Conservation (phyloP, 768 basidiomycete species). For the Arthromyces matolae region DNA sequence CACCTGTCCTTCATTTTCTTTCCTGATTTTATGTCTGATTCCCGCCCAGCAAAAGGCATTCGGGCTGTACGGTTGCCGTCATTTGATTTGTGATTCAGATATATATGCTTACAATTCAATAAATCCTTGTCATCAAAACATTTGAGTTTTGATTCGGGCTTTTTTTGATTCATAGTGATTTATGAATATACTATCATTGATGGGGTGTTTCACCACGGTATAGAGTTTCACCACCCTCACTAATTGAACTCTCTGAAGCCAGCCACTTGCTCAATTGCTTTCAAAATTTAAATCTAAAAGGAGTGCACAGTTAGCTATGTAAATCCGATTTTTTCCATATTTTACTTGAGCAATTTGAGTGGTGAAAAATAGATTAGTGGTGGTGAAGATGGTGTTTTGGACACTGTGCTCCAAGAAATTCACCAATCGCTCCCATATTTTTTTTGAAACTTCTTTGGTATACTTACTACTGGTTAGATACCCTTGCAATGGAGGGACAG, state of each 20-base stretch:
- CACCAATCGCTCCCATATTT: neutral
- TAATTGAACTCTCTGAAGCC: neutral
- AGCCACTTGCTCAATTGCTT: neutral
- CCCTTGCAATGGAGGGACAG: neutral
- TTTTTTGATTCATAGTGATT: too few relatives aligned
- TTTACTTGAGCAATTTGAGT: neutral
- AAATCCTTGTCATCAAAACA: too few relatives aligned
- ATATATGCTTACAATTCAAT: too few relatives aligned
- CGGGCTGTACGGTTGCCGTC: too few relatives aligned
- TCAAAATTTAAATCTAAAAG: neutral
- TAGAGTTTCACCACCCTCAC: neutral
- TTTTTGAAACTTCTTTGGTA: neutral
- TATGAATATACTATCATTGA: too few relatives aligned
- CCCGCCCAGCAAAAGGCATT: too few relatives aligned
- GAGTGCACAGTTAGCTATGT: neutral
- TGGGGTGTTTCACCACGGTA: neutral
- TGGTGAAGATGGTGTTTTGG: neutral
- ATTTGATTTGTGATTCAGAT: too few relatives aligned
- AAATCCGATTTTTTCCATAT: neutral
- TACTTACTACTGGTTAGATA: neutral
- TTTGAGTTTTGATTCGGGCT: too few relatives aligned
- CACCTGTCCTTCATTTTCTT: too few relatives aligned
- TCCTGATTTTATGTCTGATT: too few relatives aligned
- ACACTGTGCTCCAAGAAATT: neutral
- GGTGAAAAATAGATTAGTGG: neutral